Conservation (phyloP, 1,284 basidiomycete species). For the Schizophyllum amplum region DNA sequence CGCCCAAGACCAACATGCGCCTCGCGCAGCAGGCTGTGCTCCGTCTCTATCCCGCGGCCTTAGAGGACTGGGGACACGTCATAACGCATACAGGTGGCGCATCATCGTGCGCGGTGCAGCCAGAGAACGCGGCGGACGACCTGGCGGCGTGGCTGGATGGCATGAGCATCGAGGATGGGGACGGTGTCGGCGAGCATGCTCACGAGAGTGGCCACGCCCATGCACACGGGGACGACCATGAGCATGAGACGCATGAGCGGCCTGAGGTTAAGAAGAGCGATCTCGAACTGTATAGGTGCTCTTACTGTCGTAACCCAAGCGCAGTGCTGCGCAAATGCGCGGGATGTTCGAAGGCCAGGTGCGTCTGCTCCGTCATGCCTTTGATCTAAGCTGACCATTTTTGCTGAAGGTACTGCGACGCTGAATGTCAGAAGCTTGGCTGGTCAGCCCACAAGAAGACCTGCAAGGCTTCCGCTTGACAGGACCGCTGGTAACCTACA, state of each 20-base stretch:
- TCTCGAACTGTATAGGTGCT: constrained; percentile 42
- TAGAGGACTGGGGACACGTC: constrained; percentile 35
- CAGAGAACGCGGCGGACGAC: constrained; percentile 40
- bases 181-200: constrained; percentile 17
- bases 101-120: constrained; percentile 15
- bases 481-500: too few relatives aligned
- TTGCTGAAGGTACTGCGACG: constrained; percentile 38
- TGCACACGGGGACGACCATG: not conserved
- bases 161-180: constrained; percentile 33
- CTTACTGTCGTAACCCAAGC: constrained; percentile 51
- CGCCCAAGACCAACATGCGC: constrained; percentile 41
- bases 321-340: constrained; percentile 45
- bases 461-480: constrained; percentile 18
- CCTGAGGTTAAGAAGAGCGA: constrained; percentile 13
- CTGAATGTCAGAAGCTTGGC: constrained; percentile 39
- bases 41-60: constrained; percentile 31
- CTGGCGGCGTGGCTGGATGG: constrained; percentile 49
- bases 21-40: constrained; percentile 40
- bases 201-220: constrained; percentile 2
- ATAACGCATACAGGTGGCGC: constrained; percentile 24
- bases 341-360: constrained; percentile 37
- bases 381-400: not conserved
- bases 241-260: constrained; percentile 6
- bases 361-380: constrained; percentile 2
- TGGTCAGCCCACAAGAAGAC: constrained; percentile 38